A percentile compares a stretch with the other conserved stretches of the same genome.
Evolutionary conservation across 495 filamentous ascomycete genomes (phyloP).

Genomic region (Bacidia gigantensis): DNA sequence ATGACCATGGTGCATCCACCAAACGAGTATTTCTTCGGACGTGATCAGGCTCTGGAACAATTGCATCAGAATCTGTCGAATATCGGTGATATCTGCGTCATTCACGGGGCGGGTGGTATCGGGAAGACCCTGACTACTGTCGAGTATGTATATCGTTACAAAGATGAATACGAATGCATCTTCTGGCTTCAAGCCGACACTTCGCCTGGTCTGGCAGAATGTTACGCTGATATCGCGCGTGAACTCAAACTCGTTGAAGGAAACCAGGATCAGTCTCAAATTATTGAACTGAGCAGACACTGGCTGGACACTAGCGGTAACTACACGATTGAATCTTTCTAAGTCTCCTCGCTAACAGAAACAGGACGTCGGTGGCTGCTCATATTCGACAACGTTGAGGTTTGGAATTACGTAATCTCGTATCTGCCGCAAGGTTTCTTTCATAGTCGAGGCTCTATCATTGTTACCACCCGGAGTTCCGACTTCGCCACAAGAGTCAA

Average conservation of each 20-base stretch:
- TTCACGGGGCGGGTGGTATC: conserved; percentile 18
- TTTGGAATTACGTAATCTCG: conserved; percentile 9
- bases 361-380: conserved; percentile 17
- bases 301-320: conserved; percentile 8
- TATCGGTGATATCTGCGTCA: conserved; percentile 14
- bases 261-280: neutral
- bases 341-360: neutral
- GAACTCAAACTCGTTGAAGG: neutral
- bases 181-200: conserved; percentile 21
- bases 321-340: neutral
- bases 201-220: conserved; percentile 2
- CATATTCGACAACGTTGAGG: conserved; percentile 18
- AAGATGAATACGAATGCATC: conserved; percentile 8
- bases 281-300: conserved; percentile 5
- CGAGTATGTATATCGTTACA: conserved; percentile 16
- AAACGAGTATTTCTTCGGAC: conserved; percentile 4
- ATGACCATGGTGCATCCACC: conserved; percentile 4
- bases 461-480: neutral
- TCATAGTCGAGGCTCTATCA: conserved; percentile 13
- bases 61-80: conserved; percentile 7
- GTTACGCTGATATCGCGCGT: conserved; percentile 4
- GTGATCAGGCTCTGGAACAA: neutral
- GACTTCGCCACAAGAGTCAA: neutral
- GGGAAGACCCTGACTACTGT: conserved; percentile 17
- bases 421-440: conserved; percentile 15